Percentiles rank a stretch among this genome's conserved stretches.
Conservation (phyloP, 1,139 yeast genomes). For the Kluyveromyces sp. region DNA sequence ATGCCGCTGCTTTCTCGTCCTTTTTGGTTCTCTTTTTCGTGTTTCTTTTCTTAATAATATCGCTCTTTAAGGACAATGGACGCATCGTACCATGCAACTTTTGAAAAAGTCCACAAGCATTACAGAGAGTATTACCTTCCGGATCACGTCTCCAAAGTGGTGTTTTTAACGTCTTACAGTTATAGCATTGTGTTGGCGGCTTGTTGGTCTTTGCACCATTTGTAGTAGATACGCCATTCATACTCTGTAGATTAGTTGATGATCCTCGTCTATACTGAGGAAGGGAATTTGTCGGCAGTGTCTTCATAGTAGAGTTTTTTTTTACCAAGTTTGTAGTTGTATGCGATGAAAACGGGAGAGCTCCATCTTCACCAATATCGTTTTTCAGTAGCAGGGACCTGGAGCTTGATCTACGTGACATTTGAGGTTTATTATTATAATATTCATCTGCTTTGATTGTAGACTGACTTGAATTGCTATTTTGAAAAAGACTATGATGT, state of each 20-base stretch:
- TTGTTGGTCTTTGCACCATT: slow-evolving; percentile 6
- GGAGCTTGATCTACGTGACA: background rate
- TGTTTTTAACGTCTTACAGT: slow-evolving; percentile 89
- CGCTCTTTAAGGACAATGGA: slow-evolving; percentile 86
- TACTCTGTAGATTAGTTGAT: background rate
- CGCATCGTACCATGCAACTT: slow-evolving; percentile 92
- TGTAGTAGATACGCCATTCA: background rate
- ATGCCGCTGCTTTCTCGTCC: slow-evolving; percentile 2
- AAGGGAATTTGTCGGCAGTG: slow-evolving; percentile 24
- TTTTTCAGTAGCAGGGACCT: background rate
- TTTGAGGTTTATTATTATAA: background rate
- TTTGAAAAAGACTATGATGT: background rate
- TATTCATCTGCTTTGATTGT: slow-evolving; percentile 2
- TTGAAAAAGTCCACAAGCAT: slow-evolving; percentile 91
- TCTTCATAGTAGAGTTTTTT: slow-evolving; percentile 23
- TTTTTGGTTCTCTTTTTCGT: slow-evolving; percentile 31
- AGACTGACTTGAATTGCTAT: background rate
- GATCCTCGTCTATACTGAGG: slow-evolving; percentile 22
- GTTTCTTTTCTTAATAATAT: slow-evolving; percentile 79
- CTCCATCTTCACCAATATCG: slow-evolving; percentile 14
- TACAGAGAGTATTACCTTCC: slow-evolving; percentile 87
- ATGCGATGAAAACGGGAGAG: slow-evolving; percentile 15
- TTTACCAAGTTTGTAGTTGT: slow-evolving; percentile 23
- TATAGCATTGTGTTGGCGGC: slow-evolving; percentile 49
- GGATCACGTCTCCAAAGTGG: slow-evolving; percentile 96